phyloP scores from a whole-genome alignment of 495 filamentous ascomycete species.

The Sporormia fimetaria region DNA sequence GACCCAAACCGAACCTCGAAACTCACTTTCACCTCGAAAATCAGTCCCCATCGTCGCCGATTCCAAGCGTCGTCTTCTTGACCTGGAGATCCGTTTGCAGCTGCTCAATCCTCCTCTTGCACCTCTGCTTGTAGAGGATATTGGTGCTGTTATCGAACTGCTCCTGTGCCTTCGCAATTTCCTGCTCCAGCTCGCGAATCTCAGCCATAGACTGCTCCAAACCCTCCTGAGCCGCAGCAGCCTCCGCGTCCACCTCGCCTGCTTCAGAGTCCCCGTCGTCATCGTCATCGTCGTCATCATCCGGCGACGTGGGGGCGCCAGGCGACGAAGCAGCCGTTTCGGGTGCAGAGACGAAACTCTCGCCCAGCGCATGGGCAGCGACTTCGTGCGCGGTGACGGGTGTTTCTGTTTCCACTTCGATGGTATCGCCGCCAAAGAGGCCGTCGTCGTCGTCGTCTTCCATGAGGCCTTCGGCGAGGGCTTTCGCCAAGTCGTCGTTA shows the following conservation, averaged over 20 bases:
- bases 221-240: conserved; percentile 36
- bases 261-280: conserved; percentile 43
- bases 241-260: conserved; percentile 39
- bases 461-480: conserved; percentile 42
- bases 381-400: conserved; percentile 25
- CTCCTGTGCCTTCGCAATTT: conserved; percentile 38
- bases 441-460: conserved; percentile 31
- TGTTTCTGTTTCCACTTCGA: conserved; percentile 12
- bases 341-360: conserved; percentile 2
- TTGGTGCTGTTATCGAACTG: conserved; percentile 34
- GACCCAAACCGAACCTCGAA: no score
- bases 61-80: conserved; percentile 37
- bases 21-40: no score
- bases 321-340: conserved; percentile 16
- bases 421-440: conserved; percentile 23
- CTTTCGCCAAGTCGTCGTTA: conserved; percentile 38
- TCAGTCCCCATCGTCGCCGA: conserved; percentile 17
- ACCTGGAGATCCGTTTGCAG: conserved; percentile 45
- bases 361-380: conserved; percentile 15
- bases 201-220: conserved; percentile 41
- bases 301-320: conserved; percentile 18
- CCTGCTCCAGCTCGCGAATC: conserved; percentile 39
- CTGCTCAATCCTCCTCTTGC: conserved; percentile 43
- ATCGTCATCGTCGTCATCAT: conserved; percentile 38
- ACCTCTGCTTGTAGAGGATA: conserved; percentile 42